A percentile compares a stretch with the other conserved stretches of the same genome.
Evolutionary conservation across 306 rosid species (phyloP).

Genomic region (Gillenia trifoliata): DNA sequence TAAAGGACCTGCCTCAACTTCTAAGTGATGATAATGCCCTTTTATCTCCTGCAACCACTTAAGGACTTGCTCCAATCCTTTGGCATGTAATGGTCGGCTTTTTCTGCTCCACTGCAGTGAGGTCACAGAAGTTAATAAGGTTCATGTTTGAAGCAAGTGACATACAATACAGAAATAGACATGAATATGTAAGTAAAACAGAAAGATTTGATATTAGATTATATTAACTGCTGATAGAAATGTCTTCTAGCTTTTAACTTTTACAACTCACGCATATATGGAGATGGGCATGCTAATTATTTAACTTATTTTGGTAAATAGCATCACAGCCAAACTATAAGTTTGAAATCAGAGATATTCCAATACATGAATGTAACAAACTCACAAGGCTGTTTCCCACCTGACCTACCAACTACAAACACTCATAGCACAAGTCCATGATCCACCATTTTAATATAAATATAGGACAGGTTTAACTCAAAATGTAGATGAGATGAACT

Average conservation of each 20-base stretch:
- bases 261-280: neutral
- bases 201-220: neutral
- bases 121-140: neutral
- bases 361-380: neutral
- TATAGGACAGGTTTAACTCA: too few species aligned
- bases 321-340: neutral
- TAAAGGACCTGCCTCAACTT: constrained; percentile 79
- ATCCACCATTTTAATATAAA: too few species aligned
- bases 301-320: neutral
- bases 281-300: neutral
- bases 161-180: neutral
- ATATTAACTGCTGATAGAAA: neutral
- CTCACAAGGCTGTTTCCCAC: neutral
- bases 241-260: neutral
- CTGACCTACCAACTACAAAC: too few species aligned
- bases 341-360: neutral
- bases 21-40: constrained; percentile 36
- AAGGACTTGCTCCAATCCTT: constrained; percentile 84
- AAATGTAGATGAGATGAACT: constrained; percentile 15
- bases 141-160: neutral
- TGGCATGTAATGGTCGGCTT: constrained; percentile 72
- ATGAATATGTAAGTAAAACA: neutral
- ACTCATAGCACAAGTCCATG: too few species aligned
- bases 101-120: constrained; percentile 76
- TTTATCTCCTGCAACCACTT: constrained; percentile 80